Base-by-base conservation (phyloP, 108 stramenopile genomes). In the Pelagomonas calceolata region DNA sequence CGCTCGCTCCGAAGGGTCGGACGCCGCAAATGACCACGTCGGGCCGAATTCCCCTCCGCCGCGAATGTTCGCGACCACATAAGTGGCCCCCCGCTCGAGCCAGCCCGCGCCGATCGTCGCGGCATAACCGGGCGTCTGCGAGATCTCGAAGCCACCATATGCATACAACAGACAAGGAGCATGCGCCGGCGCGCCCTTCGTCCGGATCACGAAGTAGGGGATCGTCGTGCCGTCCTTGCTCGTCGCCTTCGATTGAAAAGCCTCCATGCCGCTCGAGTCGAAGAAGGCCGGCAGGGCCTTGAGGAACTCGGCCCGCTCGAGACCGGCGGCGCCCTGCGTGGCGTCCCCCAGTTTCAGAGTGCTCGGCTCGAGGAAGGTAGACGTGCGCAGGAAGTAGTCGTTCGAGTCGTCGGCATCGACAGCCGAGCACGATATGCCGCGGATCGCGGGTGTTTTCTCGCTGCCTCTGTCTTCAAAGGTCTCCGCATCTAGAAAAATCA, bases 101-200 rank as follows among this genome's bases (percentile, higher is more conserved):
- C 94, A 95, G 63, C 81, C 75, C 63, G 87, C 71, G 12, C 95
- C 93, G 10, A 83, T 75, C 5, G 90, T 80, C 18, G 90, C 78
- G 70, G 80, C 71, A 74, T 96, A 97, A n/a, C 85, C 79, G 29
- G 98, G 98, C 29, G 87, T 88, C 29, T 97, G 82, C 26, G 82
- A 83, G 34, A 99, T 91, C 75, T 97, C 95, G 84, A 99, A 99
- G 17, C 98, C 95, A 32, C 96, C 95, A 69, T 96, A 98, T 65
- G 88, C 90, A 66, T 89, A 88, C 16, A 91, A 73, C 10, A 91
- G 76, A n/a, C 32, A 32, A 21, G 34, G 70, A 21, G 63, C 0
- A 14, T 17, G 15, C 34, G 18, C 46, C 70, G n/a, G 60, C 36
- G 60, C 18, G 34, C n/a, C 36, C 70, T 15, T 5, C 70, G 16